Conservation (phyloP, 495 filamentous ascomycete genomes). For the Neurospora sublineolata region DNA sequence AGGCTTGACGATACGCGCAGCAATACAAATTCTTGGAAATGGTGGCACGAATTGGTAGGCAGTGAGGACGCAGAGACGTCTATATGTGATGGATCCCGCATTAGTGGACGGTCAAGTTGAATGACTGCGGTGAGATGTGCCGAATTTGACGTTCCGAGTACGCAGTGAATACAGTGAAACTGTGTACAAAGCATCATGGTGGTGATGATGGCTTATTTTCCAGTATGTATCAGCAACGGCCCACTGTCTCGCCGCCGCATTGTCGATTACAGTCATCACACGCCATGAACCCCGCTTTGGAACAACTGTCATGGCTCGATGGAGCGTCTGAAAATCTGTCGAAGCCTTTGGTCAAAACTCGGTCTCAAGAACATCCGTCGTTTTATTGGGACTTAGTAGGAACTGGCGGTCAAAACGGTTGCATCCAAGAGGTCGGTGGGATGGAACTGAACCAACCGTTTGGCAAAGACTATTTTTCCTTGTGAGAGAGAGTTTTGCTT, state of each 20-base stretch:
- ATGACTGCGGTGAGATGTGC: neutral
- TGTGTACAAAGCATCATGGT: neutral
- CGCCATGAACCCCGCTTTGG: neutral
- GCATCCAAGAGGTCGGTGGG: neutral
- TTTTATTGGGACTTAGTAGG: neutral
- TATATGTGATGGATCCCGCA: constrained; percentile 14
- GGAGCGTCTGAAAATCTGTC: neutral
- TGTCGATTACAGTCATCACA: neutral
- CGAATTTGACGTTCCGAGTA: neutral
- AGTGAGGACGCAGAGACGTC: constrained; percentile 9
- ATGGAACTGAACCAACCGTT: neutral
- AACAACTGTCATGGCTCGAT: neutral
- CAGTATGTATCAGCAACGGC: neutral
- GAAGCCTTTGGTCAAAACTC: neutral
- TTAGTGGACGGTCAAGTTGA: constrained; percentile 8
- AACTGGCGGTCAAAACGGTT: neutral
- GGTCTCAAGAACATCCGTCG: neutral
- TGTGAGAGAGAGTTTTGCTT: neutral
- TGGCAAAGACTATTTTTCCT: neutral
- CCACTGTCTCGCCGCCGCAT: neutral
- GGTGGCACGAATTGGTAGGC: constrained; percentile 2
- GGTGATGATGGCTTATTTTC: neutral
- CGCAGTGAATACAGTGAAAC: neutral
- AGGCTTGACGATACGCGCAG: constrained; percentile 18
- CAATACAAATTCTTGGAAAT: constrained; percentile 14